Evolutionary conservation across 106 monocot genomes (phyloP).

Genomic region (Vanilla planifolia): DNA sequence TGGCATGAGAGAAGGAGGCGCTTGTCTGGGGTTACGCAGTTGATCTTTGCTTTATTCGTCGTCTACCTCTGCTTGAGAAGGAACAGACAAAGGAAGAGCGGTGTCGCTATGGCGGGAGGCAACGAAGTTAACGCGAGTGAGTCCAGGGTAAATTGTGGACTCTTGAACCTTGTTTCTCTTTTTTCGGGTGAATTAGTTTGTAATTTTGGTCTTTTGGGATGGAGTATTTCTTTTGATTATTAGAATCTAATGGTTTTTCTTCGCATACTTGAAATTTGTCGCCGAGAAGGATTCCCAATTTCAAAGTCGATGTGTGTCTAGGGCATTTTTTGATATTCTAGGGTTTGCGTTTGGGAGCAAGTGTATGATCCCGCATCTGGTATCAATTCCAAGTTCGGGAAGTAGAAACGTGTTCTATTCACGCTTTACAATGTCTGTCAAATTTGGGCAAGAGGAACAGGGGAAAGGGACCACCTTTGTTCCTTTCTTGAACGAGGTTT

Average conservation of each 20-base stretch:
- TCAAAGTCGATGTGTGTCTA: too few species aligned
- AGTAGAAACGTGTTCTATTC: neutral
- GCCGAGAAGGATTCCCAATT: too few species aligned
- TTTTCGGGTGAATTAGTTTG: neutral
- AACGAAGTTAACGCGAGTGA: conserved; percentile 85
- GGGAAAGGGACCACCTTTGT: too few species aligned
- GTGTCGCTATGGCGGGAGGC: conserved; percentile 65
- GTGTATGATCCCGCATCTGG: neutral
- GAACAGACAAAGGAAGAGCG: neutral
- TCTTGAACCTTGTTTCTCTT: neutral
- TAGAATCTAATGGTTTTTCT: neutral
- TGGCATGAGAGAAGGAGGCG: too few species aligned
- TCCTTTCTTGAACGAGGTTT: too few species aligned
- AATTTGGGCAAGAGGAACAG: neutral
- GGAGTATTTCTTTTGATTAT: too few species aligned
- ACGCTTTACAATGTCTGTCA: neutral
- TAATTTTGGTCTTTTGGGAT: conserved; percentile 2
- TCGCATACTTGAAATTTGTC: neutral
- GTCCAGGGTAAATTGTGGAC: conserved; percentile 35
- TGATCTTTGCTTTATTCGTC: neutral
- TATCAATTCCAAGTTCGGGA: neutral
- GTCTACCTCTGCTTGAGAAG: neutral
- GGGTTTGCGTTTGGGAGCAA: too few species aligned
- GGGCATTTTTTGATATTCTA: neutral
- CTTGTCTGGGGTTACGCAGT: too few species aligned